Base-by-base conservation (phyloP, 345 rosid species). In the Gossypium sturtianum region DNA sequence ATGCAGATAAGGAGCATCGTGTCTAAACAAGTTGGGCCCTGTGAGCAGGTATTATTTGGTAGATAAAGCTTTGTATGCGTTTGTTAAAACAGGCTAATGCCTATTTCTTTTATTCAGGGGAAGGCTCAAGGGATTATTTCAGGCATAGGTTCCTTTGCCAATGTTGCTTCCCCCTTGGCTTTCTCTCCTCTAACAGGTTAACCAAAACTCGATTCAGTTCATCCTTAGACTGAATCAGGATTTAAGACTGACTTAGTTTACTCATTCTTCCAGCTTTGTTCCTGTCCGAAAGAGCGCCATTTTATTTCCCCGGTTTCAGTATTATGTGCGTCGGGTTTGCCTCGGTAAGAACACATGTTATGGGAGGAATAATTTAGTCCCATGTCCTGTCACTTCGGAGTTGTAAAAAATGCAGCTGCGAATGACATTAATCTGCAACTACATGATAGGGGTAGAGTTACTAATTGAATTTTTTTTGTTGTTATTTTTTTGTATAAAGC, bases 51-150 rank as follows among this genome's bases (percentile, higher is more conserved):
- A 84, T 72, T 43, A 47, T 58, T 11, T 54, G 48, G 51, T 57
- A 7, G 62, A 48, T 62, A 22, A 34, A 22, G 43, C 11, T 23
- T 22, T 20, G 5, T 25, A 10, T 71, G 19, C 48, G 17, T 27
- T 65, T 7, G 23, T 29, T 29, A 16, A 23, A 12, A 27, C 34
- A 10, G 71, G 12, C 68, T 76, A 48, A 54, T 20, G 15, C 23
- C 41, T 53, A 20, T 45, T 56, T 60, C 75, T 41, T n/a, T 63
- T 61, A 29, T 80, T 38, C 84, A 92, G 98, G 97, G 98, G 17
- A 94, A 87, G 86, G 93, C 93, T 75, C 97, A 94, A 80, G 97
- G 98, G 20, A 84, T 92, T 75, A 88, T 92, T 74, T 89, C 97
- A 34, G 93, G 98, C 74, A 86, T 94, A 72, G 80, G 89, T 68